Conservation (phyloP, 225 moss, liverwort and hornwort species). For the Pleurozium schreberi region DNA sequence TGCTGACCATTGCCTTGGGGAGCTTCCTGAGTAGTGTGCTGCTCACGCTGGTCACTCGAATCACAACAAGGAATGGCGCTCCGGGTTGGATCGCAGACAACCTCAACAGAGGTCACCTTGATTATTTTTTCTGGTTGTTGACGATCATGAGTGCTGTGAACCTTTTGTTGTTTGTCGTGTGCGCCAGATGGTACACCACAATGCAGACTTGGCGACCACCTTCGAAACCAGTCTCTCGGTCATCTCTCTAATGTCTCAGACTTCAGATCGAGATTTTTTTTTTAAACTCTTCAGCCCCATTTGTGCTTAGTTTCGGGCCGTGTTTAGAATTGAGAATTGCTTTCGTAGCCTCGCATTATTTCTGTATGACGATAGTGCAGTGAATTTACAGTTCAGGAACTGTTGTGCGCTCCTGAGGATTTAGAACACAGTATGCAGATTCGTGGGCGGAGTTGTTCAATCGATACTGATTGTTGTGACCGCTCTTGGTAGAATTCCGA, state of each 20-base stretch:
- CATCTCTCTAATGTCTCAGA: neutral
- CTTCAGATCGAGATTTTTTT: neutral
- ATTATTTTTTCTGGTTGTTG: slow-evolving; percentile 88
- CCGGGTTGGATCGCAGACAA: slow-evolving; percentile 85
- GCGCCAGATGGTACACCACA: slow-evolving; percentile 56
- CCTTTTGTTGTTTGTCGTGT: slow-evolving; percentile 39
- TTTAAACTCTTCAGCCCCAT: neutral
- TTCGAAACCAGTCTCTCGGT: neutral
- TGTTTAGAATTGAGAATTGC: neutral
- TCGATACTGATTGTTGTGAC: neutral
- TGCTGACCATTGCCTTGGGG: slow-evolving; percentile 78
- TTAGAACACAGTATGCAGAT: neutral
- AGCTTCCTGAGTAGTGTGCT: slow-evolving; percentile 59
- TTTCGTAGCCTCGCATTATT: neutral
- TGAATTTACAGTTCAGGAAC: neutral
- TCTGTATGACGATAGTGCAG: neutral
- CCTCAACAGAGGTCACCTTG: slow-evolving; percentile 70
- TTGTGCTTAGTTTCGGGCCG: too few relatives aligned
- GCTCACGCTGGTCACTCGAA: slow-evolving; percentile 51
- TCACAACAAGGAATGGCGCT: slow-evolving; percentile 33
- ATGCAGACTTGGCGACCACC: slow-evolving; percentile 15
- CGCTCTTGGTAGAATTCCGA: neutral
- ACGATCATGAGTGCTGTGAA: slow-evolving; percentile 59
- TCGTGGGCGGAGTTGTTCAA: neutral
- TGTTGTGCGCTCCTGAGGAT: neutral